Evolutionary conservation across 2,329 filamentous ascomycete species (phyloP), one percentile per base, ranked within the genome.

Genomic region (Botrytis medusae): DNA sequence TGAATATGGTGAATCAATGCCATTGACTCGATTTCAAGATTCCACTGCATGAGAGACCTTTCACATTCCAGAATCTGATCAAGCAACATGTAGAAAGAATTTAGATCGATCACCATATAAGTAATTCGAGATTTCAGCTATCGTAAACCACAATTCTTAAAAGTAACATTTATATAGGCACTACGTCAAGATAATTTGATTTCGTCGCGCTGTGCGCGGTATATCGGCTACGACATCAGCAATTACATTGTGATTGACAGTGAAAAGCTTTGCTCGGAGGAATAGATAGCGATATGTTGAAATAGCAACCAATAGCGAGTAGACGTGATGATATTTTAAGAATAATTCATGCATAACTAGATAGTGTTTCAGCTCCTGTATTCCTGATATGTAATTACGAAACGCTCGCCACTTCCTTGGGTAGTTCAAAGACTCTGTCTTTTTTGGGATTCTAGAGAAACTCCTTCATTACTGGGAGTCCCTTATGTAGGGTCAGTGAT

Each of bases 121-220:
- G 18, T 6, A 1, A 2, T 18, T 46, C 9, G 46, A 48, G 46
- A 10, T 25, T 48, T 4, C 0, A 25, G 22, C 0, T 48, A 9
- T 25, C 9, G 25, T 48, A 25, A 25, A 12, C 46, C 46, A 25
- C 1, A 22, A 25, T 2, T 5, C 25, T 14, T 4, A 51, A 25
- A 51, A 10, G 0, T 1, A 48, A 25, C 25, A 4, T 3, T 22
- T 2, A 25, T 12, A 10, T 25, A 4, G 22, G 12, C 1, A 5
- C 10, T 4, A 4, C 25, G 9, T 14, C 9, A 12, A 25, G 1
- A 2, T 48, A 0, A 0, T 25, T 25, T 14, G 4, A 25, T 4
- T 25, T 4, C 6, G 22, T 51, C 22, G 25, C 46, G 1, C 12
- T 25, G 8, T 12, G 22, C 22, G 22, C 1, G 46, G 4, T 25